These are phyloP conservation scores for Aspergillus pseudotamarii DNA, from an alignment of 2,329 filamentous ascomycete genomes.

Conservation along the genomic window DNA sequence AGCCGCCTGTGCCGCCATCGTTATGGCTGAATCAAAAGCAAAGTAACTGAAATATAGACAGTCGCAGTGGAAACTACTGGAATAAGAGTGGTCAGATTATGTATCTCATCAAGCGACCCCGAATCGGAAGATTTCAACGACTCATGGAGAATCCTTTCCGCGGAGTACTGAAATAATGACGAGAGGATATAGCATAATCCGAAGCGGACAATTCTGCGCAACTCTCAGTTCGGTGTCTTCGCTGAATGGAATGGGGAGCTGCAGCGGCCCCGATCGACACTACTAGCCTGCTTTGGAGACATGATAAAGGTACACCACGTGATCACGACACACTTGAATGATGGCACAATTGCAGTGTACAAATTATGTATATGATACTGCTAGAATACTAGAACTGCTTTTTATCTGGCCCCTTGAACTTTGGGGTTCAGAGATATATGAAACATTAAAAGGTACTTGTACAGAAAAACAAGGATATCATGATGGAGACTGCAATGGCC, in stretches of 20 bases:
- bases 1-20: slow-evolving; percentile 49
- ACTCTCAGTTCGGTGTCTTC: slow-evolving; percentile 17
- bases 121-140: neutral
- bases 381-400: neutral
- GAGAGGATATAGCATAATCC: neutral
- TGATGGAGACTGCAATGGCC: slow-evolving; percentile 2
- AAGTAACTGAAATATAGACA: slow-evolving; percentile 1
- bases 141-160: neutral
- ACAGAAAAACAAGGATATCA: slow-evolving; percentile 13
- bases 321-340: slow-evolving; percentile 6
- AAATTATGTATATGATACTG: neutral
- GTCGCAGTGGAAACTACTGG: slow-evolving; percentile 1
- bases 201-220: slow-evolving; percentile 3
- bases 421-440: neutral
- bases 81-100: neutral
- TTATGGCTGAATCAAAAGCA: slow-evolving; percentile 15
- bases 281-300: slow-evolving; percentile 22
- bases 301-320: slow-evolving; percentile 26
- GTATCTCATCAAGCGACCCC: neutral
- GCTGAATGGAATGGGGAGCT: slow-evolving; percentile 24
- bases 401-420: neutral
- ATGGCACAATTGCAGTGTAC: neutral
- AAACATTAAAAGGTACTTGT: slow-evolving; percentile 6
- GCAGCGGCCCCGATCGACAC: slow-evolving; percentile 25
- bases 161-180: neutral